Percentiles rank a stretch among this genome's conserved stretches.
Evolutionary conservation across 805 yeast species (phyloP).

Genomic region (Pichia pseudocactophila): DNA sequence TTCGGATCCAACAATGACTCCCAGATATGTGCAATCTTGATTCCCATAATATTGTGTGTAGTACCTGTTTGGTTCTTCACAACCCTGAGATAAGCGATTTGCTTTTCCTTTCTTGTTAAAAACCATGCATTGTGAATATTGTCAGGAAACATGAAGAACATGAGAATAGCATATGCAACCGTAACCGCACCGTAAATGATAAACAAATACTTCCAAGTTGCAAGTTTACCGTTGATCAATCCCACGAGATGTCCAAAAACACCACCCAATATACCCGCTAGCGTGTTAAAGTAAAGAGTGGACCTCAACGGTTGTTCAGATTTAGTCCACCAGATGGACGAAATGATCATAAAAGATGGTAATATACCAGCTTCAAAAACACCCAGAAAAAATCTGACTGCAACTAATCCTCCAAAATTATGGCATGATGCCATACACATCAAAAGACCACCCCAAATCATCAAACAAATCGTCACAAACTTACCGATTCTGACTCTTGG

Average conservation of each 20-base stretch:
- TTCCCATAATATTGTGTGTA: slow-evolving; percentile 28
- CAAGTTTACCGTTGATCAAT: slow-evolving; percentile 32
- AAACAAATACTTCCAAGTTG: slow-evolving; percentile 55
- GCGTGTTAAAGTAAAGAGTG: slow-evolving; percentile 30
- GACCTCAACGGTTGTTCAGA: slow-evolving; percentile 32
- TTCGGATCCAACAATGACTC: slow-evolving; percentile 39
- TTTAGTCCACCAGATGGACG: slow-evolving; percentile 25
- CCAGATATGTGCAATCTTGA: slow-evolving; percentile 35
- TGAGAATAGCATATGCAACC: slow-evolving; percentile 26
- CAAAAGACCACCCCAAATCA: slow-evolving; percentile 30
- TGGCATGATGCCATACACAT: slow-evolving; percentile 28
- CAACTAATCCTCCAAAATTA: slow-evolving; percentile 26
- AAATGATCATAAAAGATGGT: slow-evolving; percentile 26
- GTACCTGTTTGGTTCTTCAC: slow-evolving; percentile 3
- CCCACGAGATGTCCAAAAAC: slow-evolving; percentile 40
- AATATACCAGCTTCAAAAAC: slow-evolving; percentile 30
- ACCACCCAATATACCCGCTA: slow-evolving; percentile 27
- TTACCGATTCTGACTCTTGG: slow-evolving; percentile 42
- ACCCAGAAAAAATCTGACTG: slow-evolving; percentile 29
- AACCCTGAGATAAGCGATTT: slow-evolving; percentile 8
- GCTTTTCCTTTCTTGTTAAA: slow-evolving; percentile 32
- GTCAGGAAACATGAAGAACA: slow-evolving; percentile 32
- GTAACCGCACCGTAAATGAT: slow-evolving; percentile 54
- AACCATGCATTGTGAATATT: slow-evolving; percentile 40
- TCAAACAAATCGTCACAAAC: slow-evolving; percentile 22